Evolutionary conservation across 2,329 filamentous ascomycete species (phyloP).

Genomic region (Hypoxylon sp.): DNA sequence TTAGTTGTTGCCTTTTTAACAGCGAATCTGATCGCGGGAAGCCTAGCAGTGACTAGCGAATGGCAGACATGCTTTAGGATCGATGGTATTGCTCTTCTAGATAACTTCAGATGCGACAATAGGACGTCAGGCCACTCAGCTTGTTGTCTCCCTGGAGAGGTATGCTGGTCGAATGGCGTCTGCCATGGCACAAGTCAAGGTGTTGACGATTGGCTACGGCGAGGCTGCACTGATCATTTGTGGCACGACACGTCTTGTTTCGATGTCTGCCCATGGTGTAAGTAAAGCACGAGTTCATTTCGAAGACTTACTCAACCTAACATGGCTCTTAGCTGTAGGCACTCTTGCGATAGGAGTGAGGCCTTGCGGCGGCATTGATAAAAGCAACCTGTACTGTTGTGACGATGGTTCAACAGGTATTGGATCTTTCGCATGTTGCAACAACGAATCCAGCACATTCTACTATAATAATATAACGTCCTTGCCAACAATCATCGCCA

Average conservation of each 20-base stretch:
- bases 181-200: constrained; percentile 8
- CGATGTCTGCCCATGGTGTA: constrained; percentile 30
- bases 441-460: constrained; percentile 17
- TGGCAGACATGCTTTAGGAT: constrained; percentile 29
- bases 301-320: background rate
- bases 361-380: constrained; percentile 31
- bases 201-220: constrained; percentile 20
- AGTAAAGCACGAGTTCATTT: background rate
- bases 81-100: constrained; percentile 2
- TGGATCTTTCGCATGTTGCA: constrained; percentile 37
- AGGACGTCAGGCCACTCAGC: constrained; percentile 27
- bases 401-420: constrained; percentile 29
- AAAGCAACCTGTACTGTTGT: constrained; percentile 35
- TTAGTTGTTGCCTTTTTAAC: background rate
- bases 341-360: constrained; percentile 10
- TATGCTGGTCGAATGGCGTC: constrained; percentile 38
- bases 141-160: constrained; percentile 23
- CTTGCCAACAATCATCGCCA: constrained; percentile 33
- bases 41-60: constrained; percentile 9
- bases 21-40: background rate
- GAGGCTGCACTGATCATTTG: constrained; percentile 26
- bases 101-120: constrained; percentile 29
- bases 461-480: constrained; percentile 27
- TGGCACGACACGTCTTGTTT: constrained; percentile 32
- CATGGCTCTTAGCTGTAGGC: constrained; percentile 1